These are phyloP conservation scores for Stagonosporopsis rhizophila DNA, from an alignment of 2,329 filamentous ascomycete genomes.

Conservation along the genomic window DNA sequence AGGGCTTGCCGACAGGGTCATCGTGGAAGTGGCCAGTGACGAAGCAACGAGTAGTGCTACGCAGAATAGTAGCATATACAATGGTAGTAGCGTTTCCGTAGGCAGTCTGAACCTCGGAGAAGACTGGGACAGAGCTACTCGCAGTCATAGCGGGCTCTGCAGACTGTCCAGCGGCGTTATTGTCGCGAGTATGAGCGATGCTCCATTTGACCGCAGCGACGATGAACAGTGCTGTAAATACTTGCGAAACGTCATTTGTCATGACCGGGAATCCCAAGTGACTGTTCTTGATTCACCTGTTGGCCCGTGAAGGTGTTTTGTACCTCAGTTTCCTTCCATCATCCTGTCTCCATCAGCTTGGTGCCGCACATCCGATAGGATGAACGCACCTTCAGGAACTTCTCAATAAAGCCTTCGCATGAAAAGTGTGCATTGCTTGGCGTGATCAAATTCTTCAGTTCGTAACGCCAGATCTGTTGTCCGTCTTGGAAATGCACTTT, in stretches of 20 bases:
- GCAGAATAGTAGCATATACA: neutral
- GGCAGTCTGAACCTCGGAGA: neutral
- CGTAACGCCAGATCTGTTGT: slow-evolving; percentile 16
- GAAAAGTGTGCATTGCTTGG: slow-evolving; percentile 15
- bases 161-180: neutral
- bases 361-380: too few relatives aligned
- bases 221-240: neutral
- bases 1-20: neutral
- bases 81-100: neutral
- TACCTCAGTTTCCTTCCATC: slow-evolving; percentile 15
- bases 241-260: neutral
- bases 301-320: neutral
- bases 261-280: too few relatives aligned
- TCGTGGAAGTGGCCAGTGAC: neutral
- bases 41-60: neutral
- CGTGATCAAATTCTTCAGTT: slow-evolving; percentile 16
- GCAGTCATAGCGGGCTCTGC: too few relatives aligned
- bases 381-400: slow-evolving; percentile 8
- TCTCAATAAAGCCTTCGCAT: slow-evolving; percentile 6
- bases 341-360: slow-evolving; percentile 4
- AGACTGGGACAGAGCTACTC: too few relatives aligned
- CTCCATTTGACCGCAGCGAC: neutral
- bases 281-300: neutral
- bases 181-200: neutral
- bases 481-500: slow-evolving; percentile 12